Percentiles rank a stretch among this genome's conserved stretches.
phyloP scores from a whole-genome alignment of 2,329 filamentous ascomycete genomes.

The Coniochaeta pulveracea region DNA sequence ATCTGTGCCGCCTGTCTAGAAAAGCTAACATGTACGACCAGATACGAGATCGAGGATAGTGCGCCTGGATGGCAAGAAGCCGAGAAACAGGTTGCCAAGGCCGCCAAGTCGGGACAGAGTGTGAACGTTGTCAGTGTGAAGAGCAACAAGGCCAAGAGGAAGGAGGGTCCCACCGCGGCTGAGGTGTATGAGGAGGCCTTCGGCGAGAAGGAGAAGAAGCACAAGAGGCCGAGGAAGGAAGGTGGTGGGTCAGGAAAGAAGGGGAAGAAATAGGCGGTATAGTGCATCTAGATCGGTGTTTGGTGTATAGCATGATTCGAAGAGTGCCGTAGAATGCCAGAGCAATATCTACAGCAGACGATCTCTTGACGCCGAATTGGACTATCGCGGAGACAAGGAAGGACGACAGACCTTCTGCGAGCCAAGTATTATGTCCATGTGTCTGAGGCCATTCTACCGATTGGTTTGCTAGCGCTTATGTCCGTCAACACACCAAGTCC shows the following conservation, averaged over 20 bases:
- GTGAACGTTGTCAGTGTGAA: constrained; percentile 70
- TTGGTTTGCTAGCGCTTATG: too few relatives aligned
- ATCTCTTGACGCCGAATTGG: too few relatives aligned
- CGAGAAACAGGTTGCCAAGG: constrained; percentile 61
- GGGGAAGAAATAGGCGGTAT: constrained; percentile 1
- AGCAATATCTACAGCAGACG: too few relatives aligned
- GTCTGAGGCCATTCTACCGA: too few relatives aligned
- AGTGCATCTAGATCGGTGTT: too few relatives aligned
- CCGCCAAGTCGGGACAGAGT: constrained; percentile 40
- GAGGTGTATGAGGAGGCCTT: constrained; percentile 53
- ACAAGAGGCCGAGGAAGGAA: constrained; percentile 39
- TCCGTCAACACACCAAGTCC: too few relatives aligned
- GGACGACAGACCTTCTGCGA: too few relatives aligned
- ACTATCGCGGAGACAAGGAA: too few relatives aligned
- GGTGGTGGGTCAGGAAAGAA: neutral
- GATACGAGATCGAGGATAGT: constrained; percentile 55
- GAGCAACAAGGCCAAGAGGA: constrained; percentile 65
- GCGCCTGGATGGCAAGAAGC: constrained; percentile 54
- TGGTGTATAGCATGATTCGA: too few relatives aligned
- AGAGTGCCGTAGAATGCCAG: too few relatives aligned
- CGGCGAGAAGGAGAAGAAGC: constrained; percentile 35
- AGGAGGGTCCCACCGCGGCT: constrained; percentile 48
- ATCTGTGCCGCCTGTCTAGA: neutral
- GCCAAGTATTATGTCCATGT: too few relatives aligned
- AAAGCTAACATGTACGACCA: constrained; percentile 18